Evolutionary conservation across 208 protist species (phyloP).

Genomic region (Leishmania guyanensis): DNA sequence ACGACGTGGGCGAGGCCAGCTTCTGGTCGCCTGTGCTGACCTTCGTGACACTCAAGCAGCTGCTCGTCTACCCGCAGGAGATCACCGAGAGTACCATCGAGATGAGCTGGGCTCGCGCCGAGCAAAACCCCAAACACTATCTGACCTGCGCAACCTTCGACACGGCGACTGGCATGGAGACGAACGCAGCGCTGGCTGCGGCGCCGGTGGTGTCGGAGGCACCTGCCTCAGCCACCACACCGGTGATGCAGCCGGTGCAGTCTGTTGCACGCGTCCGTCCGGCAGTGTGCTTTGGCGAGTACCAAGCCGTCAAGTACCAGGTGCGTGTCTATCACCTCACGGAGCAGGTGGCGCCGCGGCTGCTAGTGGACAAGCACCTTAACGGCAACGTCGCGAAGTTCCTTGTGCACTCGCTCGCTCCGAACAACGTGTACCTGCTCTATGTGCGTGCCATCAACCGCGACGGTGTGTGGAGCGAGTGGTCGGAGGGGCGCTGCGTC

Average conservation of each 20-base stretch:
- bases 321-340: constrained; percentile 36
- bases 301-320: constrained; percentile 43
- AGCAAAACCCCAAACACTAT: constrained; percentile 56
- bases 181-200: background rate
- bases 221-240: background rate
- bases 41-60: constrained; percentile 63
- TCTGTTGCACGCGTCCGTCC: background rate
- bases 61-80: constrained; percentile 58
- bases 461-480: constrained; percentile 83
- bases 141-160: constrained; percentile 1
- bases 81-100: constrained; percentile 78
- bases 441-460: constrained; percentile 61
- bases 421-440: constrained; percentile 77
- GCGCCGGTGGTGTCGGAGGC: background rate
- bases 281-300: constrained; percentile 20
- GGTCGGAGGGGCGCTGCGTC: constrained; percentile 80
- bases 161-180: background rate
- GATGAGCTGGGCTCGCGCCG: constrained; percentile 69
- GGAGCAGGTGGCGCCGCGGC: constrained; percentile 21
- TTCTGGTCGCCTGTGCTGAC: constrained; percentile 69
- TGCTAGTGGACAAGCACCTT: constrained; percentile 68
- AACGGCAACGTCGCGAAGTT: constrained; percentile 44
- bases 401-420: constrained; percentile 47
- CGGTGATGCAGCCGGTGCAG: background rate
- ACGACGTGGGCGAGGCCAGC: constrained; percentile 48